phyloP scores from a whole-genome alignment of 257 asterid genomes.

The Ophiorrhiza pumila region DNA sequence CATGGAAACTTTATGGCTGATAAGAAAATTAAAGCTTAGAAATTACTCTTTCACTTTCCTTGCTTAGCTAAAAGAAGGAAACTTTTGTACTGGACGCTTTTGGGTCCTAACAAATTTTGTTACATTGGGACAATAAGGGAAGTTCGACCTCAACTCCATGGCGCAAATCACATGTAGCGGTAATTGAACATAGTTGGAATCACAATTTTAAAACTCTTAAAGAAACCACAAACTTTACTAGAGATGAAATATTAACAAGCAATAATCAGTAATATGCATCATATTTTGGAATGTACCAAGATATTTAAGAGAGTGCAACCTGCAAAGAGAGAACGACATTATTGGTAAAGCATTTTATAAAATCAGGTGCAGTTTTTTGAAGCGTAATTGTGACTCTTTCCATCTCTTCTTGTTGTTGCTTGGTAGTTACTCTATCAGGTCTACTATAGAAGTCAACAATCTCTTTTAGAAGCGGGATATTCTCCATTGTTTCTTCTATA shows the following conservation, averaged over 20 bases:
- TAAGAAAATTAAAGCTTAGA: not conserved
- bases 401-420: constrained; percentile 69
- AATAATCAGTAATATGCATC: not conserved
- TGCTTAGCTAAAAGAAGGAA: not conserved
- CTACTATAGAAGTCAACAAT: constrained; percentile 77
- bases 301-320: constrained; percentile 40
- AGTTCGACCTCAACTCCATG: not conserved
- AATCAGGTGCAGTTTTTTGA: constrained; percentile 67
- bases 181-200: not conserved
- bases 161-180: not conserved
- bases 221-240: not conserved
- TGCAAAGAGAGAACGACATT: constrained; percentile 80
- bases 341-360: constrained; percentile 67
- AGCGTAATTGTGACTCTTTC: constrained; percentile 78
- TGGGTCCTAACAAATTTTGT: not conserved
- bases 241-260: not conserved
- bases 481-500: constrained; percentile 66
- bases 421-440: constrained; percentile 83
- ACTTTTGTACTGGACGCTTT: not conserved
- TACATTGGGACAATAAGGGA: not conserved
- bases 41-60: not conserved
- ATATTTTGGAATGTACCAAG: not conserved
- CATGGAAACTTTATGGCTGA: not conserved
- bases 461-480: constrained; percentile 67
- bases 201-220: not conserved